These are phyloP conservation scores for Syzygium grande DNA, from an alignment of 345 rosid genomes.

Conservation along the genomic window DNA sequence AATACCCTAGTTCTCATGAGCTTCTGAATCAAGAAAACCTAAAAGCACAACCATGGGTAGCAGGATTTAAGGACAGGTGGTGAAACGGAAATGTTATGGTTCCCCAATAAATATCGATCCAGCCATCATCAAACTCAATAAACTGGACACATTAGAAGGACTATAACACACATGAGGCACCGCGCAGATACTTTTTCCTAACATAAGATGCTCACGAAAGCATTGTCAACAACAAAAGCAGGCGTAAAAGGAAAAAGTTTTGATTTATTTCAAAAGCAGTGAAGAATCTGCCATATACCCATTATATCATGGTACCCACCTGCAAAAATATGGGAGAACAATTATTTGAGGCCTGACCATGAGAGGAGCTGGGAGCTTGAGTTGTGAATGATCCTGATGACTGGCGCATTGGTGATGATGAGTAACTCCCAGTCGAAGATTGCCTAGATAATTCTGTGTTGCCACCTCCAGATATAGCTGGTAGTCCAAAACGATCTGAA, in stretches of 20 bases:
- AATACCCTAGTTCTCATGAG: background rate
- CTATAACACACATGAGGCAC: background rate
- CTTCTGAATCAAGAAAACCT: background rate
- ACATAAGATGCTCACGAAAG: background rate
- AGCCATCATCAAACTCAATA: background rate
- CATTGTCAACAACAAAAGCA: background rate
- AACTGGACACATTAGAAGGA: background rate
- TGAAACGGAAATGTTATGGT: background rate
- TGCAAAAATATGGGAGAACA: slow-evolving; percentile 95
- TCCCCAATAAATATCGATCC: background rate
- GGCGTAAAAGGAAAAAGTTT: background rate
- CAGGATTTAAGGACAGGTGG: background rate
- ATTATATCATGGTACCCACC: slow-evolving; percentile 24
- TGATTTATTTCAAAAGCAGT: background rate
- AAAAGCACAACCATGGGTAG: background rate
- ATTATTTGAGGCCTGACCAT: slow-evolving; percentile 51
- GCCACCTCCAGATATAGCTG: slow-evolving; percentile 52
- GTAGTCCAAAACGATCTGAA: slow-evolving; percentile 94
- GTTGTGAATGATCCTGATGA: slow-evolving; percentile 51
- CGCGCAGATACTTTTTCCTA: background rate
- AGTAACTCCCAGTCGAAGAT: slow-evolving; percentile 64
- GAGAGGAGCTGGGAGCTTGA: slow-evolving; percentile 70
- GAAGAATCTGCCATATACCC: background rate
- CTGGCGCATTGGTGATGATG: slow-evolving; percentile 65
- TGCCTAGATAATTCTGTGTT: slow-evolving; percentile 61